Evolutionary conservation across 2,329 filamentous ascomycete species (phyloP).

Genomic region (Alternaria triticimaculans): DNA sequence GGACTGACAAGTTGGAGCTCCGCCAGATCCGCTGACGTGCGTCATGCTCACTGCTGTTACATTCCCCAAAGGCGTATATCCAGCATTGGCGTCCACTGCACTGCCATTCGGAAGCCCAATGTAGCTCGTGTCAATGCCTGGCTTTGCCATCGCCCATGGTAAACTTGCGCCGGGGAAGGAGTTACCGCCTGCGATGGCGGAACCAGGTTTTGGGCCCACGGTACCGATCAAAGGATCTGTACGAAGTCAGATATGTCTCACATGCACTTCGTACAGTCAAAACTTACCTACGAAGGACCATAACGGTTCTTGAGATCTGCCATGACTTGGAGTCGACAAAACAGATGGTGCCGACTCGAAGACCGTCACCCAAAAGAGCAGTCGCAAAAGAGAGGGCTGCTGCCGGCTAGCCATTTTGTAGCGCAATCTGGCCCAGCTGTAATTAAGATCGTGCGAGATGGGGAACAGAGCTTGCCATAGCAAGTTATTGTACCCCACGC

Average conservation of each 20-base stretch:
- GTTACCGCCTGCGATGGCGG: slow-evolving; percentile 31
- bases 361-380: not conserved
- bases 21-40: slow-evolving; percentile 31
- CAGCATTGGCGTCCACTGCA: slow-evolving; percentile 31
- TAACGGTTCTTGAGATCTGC: not conserved
- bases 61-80: slow-evolving; percentile 40
- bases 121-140: slow-evolving; percentile 35
- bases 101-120: slow-evolving; percentile 17
- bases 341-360: not conserved
- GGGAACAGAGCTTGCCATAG: not conserved
- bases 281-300: slow-evolving; percentile 22
- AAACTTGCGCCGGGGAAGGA: slow-evolving; percentile 33
- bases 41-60: slow-evolving; percentile 38
- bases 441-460: not conserved
- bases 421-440: not conserved
- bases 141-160: slow-evolving; percentile 38
- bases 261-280: too few relatives aligned
- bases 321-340: not conserved
- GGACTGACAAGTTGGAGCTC: slow-evolving; percentile 19
- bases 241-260: too few relatives aligned
- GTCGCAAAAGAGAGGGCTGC: not conserved
- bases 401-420: not conserved
- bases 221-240: slow-evolving; percentile 51
- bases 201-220: slow-evolving; percentile 46
- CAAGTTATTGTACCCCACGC: not conserved